These are phyloP conservation scores for Xylariales sp. DNA, from an alignment of 2,329 filamentous ascomycete species.

Conservation along the genomic window DNA sequence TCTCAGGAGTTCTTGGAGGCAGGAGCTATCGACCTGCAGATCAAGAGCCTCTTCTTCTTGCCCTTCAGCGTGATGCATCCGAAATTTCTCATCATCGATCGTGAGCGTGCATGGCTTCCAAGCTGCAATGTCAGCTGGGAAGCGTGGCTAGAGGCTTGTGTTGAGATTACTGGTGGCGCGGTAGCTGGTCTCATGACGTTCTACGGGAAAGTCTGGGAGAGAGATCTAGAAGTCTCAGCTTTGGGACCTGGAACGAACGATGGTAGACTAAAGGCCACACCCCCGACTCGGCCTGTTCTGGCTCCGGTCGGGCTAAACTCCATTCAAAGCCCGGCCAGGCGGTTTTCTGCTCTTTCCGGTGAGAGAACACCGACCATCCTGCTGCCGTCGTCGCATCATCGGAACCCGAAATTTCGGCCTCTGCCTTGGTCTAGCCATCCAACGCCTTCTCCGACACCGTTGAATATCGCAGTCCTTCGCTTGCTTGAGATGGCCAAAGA, in stretches of 20 bases:
- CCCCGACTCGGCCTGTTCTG: neutral
- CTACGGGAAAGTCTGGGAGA: conserved; percentile 65
- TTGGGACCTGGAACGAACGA: neutral
- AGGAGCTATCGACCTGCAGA: conserved; percentile 59
- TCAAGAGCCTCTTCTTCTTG: conserved; percentile 75
- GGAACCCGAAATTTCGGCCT: conserved; percentile 59
- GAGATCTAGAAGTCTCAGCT: conserved; percentile 15
- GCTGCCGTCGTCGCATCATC: conserved; percentile 69
- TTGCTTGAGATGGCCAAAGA: conserved; percentile 53
- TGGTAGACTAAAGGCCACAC: neutral
- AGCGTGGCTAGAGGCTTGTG: conserved; percentile 76
- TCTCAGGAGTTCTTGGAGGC: conserved; percentile 43
- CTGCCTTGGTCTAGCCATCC: conserved; percentile 49
- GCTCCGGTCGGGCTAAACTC: conserved; percentile 12
- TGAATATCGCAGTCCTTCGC: conserved; percentile 61
- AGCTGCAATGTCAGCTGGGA: conserved; percentile 87
- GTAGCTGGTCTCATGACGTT: conserved; percentile 61
- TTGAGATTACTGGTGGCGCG: conserved; percentile 60
- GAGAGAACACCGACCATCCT: conserved; percentile 51
- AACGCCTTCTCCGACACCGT: conserved; percentile 56
- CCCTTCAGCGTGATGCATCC: conserved; percentile 86
- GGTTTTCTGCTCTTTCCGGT: conserved; percentile 12
- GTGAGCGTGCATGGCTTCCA: conserved; percentile 61
- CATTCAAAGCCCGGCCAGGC: conserved; percentile 19
- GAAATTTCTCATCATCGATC: conserved; percentile 74